Evolutionary conservation across 176 grass and related monocot genomes (phyloP).

Genomic region (Avena atlantica): DNA sequence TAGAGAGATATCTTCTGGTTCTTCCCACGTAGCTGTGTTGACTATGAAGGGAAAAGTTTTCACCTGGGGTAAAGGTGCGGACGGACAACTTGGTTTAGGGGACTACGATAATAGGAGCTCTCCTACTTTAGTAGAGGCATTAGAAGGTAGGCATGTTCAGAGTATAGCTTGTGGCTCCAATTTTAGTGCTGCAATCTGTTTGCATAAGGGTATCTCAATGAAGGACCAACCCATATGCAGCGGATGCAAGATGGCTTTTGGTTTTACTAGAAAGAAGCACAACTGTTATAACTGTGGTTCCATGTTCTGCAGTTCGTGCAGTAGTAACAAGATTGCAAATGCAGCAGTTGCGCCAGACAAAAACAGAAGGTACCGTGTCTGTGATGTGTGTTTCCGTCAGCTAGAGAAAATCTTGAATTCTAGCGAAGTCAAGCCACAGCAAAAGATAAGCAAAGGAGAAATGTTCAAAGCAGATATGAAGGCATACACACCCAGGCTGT

Average conservation of each 20-base stretch:
- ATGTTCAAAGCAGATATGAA: slow-evolving; percentile 54
- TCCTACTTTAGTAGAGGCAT: slow-evolving; percentile 73
- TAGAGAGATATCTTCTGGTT: slow-evolving; percentile 80
- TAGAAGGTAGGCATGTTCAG: slow-evolving; percentile 80
- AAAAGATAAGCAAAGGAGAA: slow-evolving; percentile 57
- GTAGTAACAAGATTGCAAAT: slow-evolving; percentile 65
- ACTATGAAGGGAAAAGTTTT: slow-evolving; percentile 82
- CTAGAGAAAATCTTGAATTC: slow-evolving; percentile 54
- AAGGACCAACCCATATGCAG: slow-evolving; percentile 83
- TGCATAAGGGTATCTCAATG: slow-evolving; percentile 80
- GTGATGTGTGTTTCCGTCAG: slow-evolving; percentile 74
- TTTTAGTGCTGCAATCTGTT: slow-evolving; percentile 74
- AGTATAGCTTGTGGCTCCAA: slow-evolving; percentile 88
- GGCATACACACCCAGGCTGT: slow-evolving; percentile 65
- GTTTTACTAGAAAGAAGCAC: slow-evolving; percentile 88
- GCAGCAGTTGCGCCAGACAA: slow-evolving; percentile 75
- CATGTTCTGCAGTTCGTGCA: slow-evolving; percentile 87
- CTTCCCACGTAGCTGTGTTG: slow-evolving; percentile 70
- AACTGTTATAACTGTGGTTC: slow-evolving; percentile 93
- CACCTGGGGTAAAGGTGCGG: slow-evolving; percentile 86
- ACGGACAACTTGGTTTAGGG: slow-evolving; percentile 90
- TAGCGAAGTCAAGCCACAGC: slow-evolving; percentile 40
- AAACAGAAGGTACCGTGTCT: slow-evolving; percentile 75
- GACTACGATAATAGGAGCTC: slow-evolving; percentile 65
- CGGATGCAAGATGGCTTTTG: slow-evolving; percentile 76